phyloP scores from a whole-genome alignment of 768 basidiomycete genomes.

The Sporobolomyces pararoseus region DNA sequence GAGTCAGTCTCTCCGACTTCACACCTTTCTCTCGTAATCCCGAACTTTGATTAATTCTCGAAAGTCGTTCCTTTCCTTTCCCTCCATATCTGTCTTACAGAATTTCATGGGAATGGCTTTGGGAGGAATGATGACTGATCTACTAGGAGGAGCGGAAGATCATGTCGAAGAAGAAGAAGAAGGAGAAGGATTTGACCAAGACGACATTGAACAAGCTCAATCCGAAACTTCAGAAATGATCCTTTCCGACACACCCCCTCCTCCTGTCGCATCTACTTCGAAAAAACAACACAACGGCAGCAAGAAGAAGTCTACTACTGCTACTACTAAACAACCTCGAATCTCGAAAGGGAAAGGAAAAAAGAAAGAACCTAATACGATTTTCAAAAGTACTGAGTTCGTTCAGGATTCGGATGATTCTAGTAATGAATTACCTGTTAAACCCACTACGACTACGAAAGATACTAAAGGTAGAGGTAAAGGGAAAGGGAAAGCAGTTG shows the following conservation, averaged over 20 bases:
- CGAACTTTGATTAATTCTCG: no score
- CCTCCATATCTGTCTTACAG: no score
- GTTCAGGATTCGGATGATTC: constrained; percentile 5
- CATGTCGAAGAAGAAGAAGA: no score
- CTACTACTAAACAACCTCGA: no score
- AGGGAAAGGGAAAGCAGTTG: background rate
- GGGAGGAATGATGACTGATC: background rate
- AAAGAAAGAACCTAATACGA: background rate
- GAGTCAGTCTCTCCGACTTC: background rate
- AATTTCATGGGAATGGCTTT: background rate
- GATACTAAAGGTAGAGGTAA: background rate
- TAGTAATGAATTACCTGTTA: background rate
- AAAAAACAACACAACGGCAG: no score
- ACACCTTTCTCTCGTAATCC: background rate
- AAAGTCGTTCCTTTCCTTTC: no score
- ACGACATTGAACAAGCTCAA: no score
- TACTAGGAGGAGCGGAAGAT: background rate
- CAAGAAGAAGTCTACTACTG: no score
- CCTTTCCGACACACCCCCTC: no score
- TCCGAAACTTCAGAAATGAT: no score
- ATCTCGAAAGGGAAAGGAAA: background rate
- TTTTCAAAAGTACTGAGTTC: background rate
- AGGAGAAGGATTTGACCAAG: no score
- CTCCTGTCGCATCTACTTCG: no score
- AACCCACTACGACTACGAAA: background rate